These are phyloP conservation scores for Verbascum thapsus DNA, from an alignment of 257 asterid species.

Conservation along the genomic window DNA sequence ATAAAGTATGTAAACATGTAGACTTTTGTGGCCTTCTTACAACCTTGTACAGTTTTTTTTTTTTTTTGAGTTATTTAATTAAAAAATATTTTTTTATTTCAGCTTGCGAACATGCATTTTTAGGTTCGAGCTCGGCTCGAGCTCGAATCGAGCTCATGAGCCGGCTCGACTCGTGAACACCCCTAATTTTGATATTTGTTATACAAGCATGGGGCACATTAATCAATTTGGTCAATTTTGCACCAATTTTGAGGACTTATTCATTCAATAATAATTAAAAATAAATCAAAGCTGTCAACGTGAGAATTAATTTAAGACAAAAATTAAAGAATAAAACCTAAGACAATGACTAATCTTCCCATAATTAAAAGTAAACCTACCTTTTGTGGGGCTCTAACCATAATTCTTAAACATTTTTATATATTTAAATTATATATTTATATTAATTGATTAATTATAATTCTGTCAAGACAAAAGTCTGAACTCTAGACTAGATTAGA, in stretches of 20 bases:
- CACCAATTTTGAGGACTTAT: not conserved
- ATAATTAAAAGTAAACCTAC: not conserved
- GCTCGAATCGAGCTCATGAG: no score
- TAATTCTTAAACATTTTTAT: no score
- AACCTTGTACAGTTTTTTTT: slow-evolving; percentile 1
- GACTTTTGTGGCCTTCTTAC: slow-evolving; percentile 5
- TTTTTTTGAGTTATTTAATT: not conserved
- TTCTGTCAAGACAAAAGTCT: slow-evolving; percentile 31
- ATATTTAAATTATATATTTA: no score
- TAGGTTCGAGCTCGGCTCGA: no score
- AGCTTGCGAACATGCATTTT: no score
- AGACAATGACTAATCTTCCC: no score
- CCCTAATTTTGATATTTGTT: no score
- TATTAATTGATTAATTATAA: not conserved
- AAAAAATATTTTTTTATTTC: not conserved
- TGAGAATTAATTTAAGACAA: not conserved
- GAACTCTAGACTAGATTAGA: slow-evolving; percentile 37
- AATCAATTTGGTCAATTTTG: no score
- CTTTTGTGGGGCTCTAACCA: no score
- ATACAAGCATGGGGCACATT: no score
- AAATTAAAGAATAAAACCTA: not conserved
- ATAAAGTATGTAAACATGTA: slow-evolving; percentile 16
- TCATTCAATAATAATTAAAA: not conserved
- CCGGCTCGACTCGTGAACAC: no score
- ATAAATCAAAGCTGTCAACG: not conserved